These are phyloP conservation scores for Dryadomyces quercus-mongolicae DNA, from an alignment of 2,329 filamentous ascomycete genomes.

Conservation along the genomic window DNA sequence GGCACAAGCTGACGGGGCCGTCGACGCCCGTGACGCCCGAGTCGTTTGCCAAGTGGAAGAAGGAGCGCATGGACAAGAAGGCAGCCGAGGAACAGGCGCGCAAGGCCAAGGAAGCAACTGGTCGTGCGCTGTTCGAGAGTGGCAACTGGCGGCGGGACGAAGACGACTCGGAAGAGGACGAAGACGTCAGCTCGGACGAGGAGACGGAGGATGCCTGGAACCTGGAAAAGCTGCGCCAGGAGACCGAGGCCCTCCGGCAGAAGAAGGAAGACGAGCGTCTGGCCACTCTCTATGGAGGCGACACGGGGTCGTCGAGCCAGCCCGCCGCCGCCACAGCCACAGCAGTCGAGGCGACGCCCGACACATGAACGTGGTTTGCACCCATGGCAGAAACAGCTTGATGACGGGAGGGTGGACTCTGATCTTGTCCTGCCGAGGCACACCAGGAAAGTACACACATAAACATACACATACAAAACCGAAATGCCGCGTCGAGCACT, in stretches of 20 bases:
- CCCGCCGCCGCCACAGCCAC: slow-evolving; percentile 1
- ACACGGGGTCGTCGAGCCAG: neutral
- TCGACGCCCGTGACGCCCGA: slow-evolving; percentile 91
- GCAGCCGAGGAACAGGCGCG: slow-evolving; percentile 82
- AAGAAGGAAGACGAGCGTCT: slow-evolving; percentile 68
- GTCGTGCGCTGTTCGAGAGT: slow-evolving; percentile 89
- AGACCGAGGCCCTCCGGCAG: slow-evolving; percentile 67
- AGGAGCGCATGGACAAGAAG: slow-evolving; percentile 89
- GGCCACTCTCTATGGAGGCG: slow-evolving; percentile 13
- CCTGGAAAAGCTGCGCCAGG: slow-evolving; percentile 65
- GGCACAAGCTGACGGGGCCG: slow-evolving; percentile 84
- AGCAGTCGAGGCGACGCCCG: slow-evolving; percentile 12
- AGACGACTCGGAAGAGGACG: slow-evolving; percentile 52
- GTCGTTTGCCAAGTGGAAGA: slow-evolving; percentile 93
- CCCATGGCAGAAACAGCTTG: too few relatives aligned
- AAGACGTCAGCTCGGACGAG: slow-evolving; percentile 38
- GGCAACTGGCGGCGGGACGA: slow-evolving; percentile 72
- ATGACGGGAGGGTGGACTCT: neutral
- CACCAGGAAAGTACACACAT: neutral
- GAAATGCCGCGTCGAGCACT: neutral
- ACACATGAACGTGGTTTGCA: slow-evolving; percentile 12
- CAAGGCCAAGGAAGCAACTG: slow-evolving; percentile 89
- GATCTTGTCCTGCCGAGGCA: neutral
- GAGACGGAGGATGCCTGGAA: slow-evolving; percentile 45
- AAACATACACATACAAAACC: neutral